Conservation (phyloP, 768 basidiomycete genomes). For the Leucosporidium yakuticum region DNA sequence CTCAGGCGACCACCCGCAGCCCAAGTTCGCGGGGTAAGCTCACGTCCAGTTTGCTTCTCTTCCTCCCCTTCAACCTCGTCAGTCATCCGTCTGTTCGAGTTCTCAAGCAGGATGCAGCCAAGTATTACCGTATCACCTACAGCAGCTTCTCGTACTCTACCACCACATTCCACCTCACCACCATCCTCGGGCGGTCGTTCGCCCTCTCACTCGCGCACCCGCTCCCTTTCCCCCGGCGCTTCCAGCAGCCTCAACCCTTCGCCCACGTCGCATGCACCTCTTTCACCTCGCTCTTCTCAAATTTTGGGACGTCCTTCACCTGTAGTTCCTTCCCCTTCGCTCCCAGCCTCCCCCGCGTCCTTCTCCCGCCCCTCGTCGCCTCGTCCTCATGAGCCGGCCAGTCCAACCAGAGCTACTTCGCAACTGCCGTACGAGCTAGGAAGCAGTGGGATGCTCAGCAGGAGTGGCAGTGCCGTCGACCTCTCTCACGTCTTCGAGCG, state of each 20-base stretch:
- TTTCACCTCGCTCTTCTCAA: conserved; percentile 2
- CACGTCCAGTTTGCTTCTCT: too few relatives aligned
- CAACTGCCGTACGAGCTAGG: too few relatives aligned
- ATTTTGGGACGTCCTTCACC: conserved; percentile 1
- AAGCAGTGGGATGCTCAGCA: not conserved
- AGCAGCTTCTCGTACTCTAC: too few relatives aligned
- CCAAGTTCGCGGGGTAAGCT: too few relatives aligned
- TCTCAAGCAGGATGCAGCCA: too few relatives aligned
- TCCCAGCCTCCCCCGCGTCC: not conserved
- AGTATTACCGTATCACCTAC: too few relatives aligned
- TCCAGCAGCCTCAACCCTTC: not conserved
- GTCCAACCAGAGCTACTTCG: too few relatives aligned
- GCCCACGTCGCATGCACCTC: not conserved
- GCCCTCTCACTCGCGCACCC: not conserved
- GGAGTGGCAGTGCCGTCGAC: conserved; percentile 21
- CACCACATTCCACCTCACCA: too few relatives aligned
- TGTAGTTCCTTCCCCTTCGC: not conserved
- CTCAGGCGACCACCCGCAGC: too few relatives aligned
- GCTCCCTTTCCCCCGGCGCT: not conserved
- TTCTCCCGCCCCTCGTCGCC: not conserved
- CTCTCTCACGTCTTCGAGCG: conserved; percentile 35
- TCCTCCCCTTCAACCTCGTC: too few relatives aligned
- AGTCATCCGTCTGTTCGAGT: too few relatives aligned
- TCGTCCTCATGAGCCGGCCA: too few relatives aligned
- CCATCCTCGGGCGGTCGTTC: not conserved